phyloP scores from a whole-genome alignment of 2,329 filamentous ascomycete genomes.

The Alternaria sp. region DNA sequence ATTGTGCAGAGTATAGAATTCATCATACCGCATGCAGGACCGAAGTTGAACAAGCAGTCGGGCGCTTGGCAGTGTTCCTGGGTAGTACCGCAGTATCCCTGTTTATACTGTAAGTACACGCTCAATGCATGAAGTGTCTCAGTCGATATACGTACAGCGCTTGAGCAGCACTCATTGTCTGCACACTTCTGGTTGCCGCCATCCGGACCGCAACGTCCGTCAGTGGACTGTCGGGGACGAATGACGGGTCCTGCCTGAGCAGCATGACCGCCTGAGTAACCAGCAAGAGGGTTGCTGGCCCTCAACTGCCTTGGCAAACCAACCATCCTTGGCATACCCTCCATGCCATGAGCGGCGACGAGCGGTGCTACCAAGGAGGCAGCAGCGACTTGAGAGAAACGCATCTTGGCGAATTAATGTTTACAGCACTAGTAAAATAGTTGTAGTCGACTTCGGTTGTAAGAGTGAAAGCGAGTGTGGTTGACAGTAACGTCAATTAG shows the following conservation, averaged over 20 bases:
- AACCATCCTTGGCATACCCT: slow-evolving; percentile 41
- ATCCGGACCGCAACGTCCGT: slow-evolving; percentile 36
- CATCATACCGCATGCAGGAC: slow-evolving; percentile 47
- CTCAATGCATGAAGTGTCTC: background rate
- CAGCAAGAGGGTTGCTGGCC: slow-evolving; percentile 36
- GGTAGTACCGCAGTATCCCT: slow-evolving; percentile 61
- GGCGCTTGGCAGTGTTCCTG: slow-evolving; percentile 65
- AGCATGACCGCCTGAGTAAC: slow-evolving; percentile 23
- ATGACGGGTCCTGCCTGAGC: slow-evolving; percentile 21
- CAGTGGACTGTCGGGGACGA: slow-evolving; percentile 34
- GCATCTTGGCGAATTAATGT: slow-evolving; percentile 30
- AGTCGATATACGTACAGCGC: slow-evolving; percentile 11
- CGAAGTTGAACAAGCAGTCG: slow-evolving; percentile 66
- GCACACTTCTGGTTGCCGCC: slow-evolving; percentile 30
- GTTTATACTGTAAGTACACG: background rate
- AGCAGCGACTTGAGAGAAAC: slow-evolving; percentile 37
- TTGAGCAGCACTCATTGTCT: slow-evolving; percentile 44
- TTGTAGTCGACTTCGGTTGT: background rate
- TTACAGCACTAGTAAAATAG: background rate
- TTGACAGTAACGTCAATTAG: slow-evolving; percentile 23
- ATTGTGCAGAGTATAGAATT: background rate
- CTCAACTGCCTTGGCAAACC: slow-evolving; percentile 40
- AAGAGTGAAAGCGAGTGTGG: slow-evolving; percentile 21
- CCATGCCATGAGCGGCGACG: slow-evolving; percentile 40
- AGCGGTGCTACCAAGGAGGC: slow-evolving; percentile 40